phyloP scores from a whole-genome alignment of 169 alveolate genomes.

The Theileria parva region DNA sequence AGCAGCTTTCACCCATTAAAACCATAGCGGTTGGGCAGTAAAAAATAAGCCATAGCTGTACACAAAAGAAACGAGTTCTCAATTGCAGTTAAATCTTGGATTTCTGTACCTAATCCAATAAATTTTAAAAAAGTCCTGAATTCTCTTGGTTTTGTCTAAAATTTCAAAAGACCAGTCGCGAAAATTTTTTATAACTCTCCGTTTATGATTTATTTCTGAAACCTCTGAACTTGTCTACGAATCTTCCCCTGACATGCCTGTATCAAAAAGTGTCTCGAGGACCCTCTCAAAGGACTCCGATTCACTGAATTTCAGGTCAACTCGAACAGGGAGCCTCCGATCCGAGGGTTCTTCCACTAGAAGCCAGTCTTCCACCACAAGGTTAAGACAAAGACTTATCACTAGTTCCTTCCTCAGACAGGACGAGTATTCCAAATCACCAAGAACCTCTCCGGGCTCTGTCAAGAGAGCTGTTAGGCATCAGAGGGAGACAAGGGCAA shows the following conservation, averaged over 20 bases:
- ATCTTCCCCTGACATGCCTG: constrained; percentile 5
- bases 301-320: background rate
- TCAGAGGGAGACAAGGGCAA: background rate
- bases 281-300: constrained; percentile 26
- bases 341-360: background rate
- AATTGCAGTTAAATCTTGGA: background rate
- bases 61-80: background rate
- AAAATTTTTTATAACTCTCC: background rate
- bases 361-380: background rate
- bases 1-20: background rate
- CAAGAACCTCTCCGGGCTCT: background rate
- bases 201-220: background rate
- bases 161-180: background rate
- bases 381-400: constrained; percentile 1
- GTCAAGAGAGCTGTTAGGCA: background rate
- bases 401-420: constrained; percentile 1
- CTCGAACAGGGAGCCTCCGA: constrained; percentile 9
- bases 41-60: background rate
- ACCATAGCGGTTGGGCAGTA: background rate
- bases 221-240: background rate
- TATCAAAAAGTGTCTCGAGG: constrained; percentile 4
- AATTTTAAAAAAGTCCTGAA: background rate
- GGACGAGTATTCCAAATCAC: background rate
- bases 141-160: background rate
- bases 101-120: background rate